Conservation (phyloP, 441 rosid genomes). For the Hura crepitans region DNA sequence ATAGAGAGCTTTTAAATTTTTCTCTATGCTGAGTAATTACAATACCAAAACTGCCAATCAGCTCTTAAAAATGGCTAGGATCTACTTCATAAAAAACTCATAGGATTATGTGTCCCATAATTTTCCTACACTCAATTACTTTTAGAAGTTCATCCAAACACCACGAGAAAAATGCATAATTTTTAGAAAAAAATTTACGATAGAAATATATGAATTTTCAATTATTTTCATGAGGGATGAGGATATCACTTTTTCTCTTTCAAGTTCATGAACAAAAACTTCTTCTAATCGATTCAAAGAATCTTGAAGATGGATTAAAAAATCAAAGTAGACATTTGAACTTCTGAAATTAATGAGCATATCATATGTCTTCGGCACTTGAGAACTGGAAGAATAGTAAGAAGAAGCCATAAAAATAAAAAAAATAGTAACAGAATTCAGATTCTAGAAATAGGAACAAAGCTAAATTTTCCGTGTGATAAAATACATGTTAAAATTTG, state of each 20-base stretch:
- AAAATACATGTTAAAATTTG: too few species aligned
- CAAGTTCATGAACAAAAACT: neutral
- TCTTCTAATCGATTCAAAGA: neutral
- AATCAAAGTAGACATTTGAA: neutral
- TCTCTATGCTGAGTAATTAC: neutral
- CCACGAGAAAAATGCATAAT: neutral
- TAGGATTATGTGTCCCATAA: slow-evolving; percentile 13
- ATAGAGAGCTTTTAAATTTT: neutral
- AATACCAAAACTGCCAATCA: neutral
- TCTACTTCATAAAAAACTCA: slow-evolving; percentile 23
- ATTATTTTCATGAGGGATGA: neutral
- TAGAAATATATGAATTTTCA: neutral
- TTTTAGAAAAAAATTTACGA: neutral
- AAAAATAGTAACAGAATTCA: too few species aligned
- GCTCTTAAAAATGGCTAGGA: neutral
- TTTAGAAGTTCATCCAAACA: neutral
- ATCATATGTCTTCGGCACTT: neutral
- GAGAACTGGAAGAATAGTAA: neutral
- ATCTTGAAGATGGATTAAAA: neutral
- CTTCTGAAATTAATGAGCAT: slow-evolving; percentile 20
- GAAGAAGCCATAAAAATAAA: slow-evolving; percentile 3
- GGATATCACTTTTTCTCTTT: neutral
- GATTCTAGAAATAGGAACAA: too few species aligned
- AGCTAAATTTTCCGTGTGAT: too few species aligned
- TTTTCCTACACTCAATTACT: neutral